Conservation (phyloP, 2,329 filamentous ascomycete species). For the Beauveria sp. region DNA sequence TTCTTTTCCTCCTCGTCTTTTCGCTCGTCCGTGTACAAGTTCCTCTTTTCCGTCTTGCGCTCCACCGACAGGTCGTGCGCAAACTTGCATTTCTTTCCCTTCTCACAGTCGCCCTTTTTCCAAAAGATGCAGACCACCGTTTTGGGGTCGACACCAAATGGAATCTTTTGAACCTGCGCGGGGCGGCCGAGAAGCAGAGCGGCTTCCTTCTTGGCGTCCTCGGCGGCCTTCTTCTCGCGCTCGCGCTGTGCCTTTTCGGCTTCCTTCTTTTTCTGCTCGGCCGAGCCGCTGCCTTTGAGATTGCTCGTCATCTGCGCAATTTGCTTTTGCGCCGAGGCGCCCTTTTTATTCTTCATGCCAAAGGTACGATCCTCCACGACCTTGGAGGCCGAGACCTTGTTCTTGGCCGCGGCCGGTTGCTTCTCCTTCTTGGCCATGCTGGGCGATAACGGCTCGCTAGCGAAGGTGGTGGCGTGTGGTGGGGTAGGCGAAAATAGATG, state of each 20-base stretch:
- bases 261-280: constrained; percentile 77
- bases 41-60: constrained; percentile 86
- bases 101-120: constrained; percentile 96
- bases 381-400: constrained; percentile 46
- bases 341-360: constrained; percentile 99
- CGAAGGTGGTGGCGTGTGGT: neutral
- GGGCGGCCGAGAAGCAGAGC: constrained; percentile 83
- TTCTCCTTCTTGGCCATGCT: constrained; percentile 66
- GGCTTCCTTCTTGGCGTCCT: constrained; percentile 72
- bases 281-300: constrained; percentile 64
- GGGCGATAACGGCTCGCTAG: constrained; percentile 20
- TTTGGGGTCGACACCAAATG: constrained; percentile 96
- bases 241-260: constrained; percentile 62
- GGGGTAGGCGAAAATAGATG: constrained; percentile 1
- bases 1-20: constrained; percentile 65
- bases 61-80: constrained; percentile 84
- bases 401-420: constrained; percentile 38
- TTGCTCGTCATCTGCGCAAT: constrained; percentile 78
- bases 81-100: constrained; percentile 97
- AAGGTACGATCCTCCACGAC: constrained; percentile 90
- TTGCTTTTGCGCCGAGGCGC: constrained; percentile 77
- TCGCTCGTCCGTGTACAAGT: constrained; percentile 79
- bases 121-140: constrained; percentile 93
- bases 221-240: constrained; percentile 85
- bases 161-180: constrained; percentile 92